Evolutionary conservation across 2,329 filamentous ascomycete species (phyloP), one percentile per base, ranked within the genome.

Genomic region (Neofusicoccum ribis): DNA sequence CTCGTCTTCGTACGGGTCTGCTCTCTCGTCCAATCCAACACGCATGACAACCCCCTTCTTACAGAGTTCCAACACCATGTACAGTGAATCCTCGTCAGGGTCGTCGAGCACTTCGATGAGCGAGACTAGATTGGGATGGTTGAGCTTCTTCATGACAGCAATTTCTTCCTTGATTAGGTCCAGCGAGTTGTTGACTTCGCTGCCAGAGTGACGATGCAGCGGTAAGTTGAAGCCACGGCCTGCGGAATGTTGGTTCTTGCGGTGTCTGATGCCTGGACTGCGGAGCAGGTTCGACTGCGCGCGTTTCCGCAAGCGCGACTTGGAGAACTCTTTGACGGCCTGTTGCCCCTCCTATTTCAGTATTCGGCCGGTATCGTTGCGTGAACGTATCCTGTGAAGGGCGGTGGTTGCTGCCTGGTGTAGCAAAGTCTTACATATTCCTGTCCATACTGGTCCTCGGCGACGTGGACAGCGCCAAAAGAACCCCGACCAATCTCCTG

Each of bases 41-140:
- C 93, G 94, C 93, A 98, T 98, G 60, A 97, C 87, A 23, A 97
- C 94, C 0, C 95, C 95, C 77, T 97, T 97, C 74, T 96, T 95
- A 82, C 95, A 99, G 92, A 97, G 96, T 77, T 99, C 95, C 77
- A 99, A 85, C 23, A 99, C 95, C 92, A 99, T 98, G 80, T 97
- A 99, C 12, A 99, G 81, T 3, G 93, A 97, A 77, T 99, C 95
- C 74, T 97, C 93, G 54, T 94, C 89, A 0, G 95, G 94, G 74
- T 98, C 95, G 75, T 98, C 95, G 60, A 99, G 82, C 3, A 99
- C 95, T 78, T 99, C 95, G 69, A 96, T 92, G 59, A 99, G 81
- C 51, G 91, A 89, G 14, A 98, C 94, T n/a, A 99, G 82, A 73
- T 98, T 99, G 34, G 89, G 90, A 74, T 99, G 95, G 73, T 97